A percentile compares a stretch with the other conserved stretches of the same genome.
These are phyloP conservation scores for Salisapilia sapeloensis DNA, from an alignment of 352 stramenopile genomes.

Conservation along the genomic window DNA sequence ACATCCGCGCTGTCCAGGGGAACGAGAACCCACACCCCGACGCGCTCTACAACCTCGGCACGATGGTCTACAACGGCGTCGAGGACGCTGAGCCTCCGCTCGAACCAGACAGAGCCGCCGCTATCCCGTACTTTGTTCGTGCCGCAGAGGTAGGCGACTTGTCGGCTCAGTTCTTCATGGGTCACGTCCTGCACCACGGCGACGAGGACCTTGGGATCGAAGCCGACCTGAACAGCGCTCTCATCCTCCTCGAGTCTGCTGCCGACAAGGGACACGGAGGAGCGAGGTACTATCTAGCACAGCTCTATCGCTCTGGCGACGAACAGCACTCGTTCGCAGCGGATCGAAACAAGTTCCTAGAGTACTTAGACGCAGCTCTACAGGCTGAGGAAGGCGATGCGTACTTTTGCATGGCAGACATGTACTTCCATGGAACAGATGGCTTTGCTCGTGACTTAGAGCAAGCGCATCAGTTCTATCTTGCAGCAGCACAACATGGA, in stretches of 20 bases:
- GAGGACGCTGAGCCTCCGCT: slow-evolving; percentile 57
- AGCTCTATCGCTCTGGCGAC: slow-evolving; percentile 77
- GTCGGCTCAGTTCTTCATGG: slow-evolving; percentile 78
- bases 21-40: slow-evolving; percentile 45
- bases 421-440: slow-evolving; percentile 72
- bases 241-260: slow-evolving; percentile 67
- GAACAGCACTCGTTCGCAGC: slow-evolving; percentile 18
- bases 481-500: slow-evolving; percentile 39
- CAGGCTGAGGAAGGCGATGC: slow-evolving; percentile 45
- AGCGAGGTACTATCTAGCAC: slow-evolving; percentile 66
- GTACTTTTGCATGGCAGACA: slow-evolving; percentile 74
- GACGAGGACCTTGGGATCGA: slow-evolving; percentile 51
- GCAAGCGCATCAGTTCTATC: slow-evolving; percentile 51
- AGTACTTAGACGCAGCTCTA: slow-evolving; percentile 46
- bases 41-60: slow-evolving; percentile 69
- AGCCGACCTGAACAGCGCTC: slow-evolving; percentile 31
- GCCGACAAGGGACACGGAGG: slow-evolving; percentile 47
- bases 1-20: slow-evolving; percentile 23
- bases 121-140: slow-evolving; percentile 62
- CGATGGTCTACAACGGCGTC: slow-evolving; percentile 60
- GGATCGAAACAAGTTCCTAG: slow-evolving; percentile 35
- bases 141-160: slow-evolving; percentile 59
- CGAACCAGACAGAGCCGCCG: slow-evolving; percentile 22
- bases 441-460: slow-evolving; percentile 56
- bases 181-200: slow-evolving; percentile 58